Evolutionary conservation across 2,329 filamentous ascomycete species (phyloP), one percentile per base, ranked within the genome.

Genomic region (Aspergillus alliaceus): DNA sequence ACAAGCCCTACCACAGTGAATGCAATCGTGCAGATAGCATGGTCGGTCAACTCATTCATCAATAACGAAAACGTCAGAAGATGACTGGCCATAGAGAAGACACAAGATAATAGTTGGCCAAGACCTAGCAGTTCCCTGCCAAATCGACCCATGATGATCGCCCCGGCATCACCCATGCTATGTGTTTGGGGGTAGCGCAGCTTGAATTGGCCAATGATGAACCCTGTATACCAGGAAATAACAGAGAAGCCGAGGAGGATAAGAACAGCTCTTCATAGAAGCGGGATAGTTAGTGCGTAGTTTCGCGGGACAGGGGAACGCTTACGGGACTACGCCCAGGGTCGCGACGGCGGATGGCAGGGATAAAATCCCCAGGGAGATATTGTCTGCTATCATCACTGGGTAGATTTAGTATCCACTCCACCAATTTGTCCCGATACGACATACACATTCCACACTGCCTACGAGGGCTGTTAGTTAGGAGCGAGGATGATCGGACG

Each of bases 61-160:
- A 87, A 84, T 64, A 90, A 86, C 29, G 82, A 82, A 59, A 89
- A 89, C 0, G 86, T 89, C 57, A 90, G 75, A 54, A 88, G 81
- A 72, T 91, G 89, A n/a, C 86, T 88, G 25, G 82, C 86, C 72
- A 88, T 85, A 57, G 89, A 82, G 75, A 90, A 89, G 57, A 88
- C 77, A 34, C 90, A 75, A 67, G 90, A 83, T 15, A 90, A 72
- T 1, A 82, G 73, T 63, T 88, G 86, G 63, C 83, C 86, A 58
- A 78, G 72, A 31, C 85, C 85, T 34, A 88, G 77, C 40, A 90
- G 59, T 66, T 88, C 84, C 59, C 85, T 83, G 2, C 85, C 86
- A 27, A 84, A 74, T 9, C 74, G 76, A 15, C 89, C 88, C 63
- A 82, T 78, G 54, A 90, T 78, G 54, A 90, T 75, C 42, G 81